Percentiles rank a stretch among this genome's conserved stretches.
These are phyloP conservation scores for Drechslerella dactyloides DNA, from an alignment of 2,329 filamentous ascomycete species.

Conservation along the genomic window DNA sequence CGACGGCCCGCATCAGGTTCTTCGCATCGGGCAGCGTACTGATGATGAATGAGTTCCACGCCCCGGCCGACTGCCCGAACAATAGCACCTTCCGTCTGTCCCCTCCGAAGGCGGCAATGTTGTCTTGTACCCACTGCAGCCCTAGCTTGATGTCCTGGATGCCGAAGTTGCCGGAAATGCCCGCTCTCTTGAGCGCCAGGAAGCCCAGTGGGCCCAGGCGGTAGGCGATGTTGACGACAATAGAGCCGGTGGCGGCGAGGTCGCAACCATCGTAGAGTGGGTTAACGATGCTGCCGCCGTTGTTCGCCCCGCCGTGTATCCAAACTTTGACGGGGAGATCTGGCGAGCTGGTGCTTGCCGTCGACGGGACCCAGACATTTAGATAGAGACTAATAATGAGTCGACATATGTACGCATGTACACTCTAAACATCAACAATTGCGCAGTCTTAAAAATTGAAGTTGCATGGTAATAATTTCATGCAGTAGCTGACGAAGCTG, in stretches of 20 bases:
- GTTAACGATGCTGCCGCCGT: constrained; percentile 30
- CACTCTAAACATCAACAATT: too few species aligned
- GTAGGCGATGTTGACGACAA: constrained; percentile 58
- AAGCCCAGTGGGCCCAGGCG: constrained; percentile 70
- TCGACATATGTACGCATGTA: too few species aligned
- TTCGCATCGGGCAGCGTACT: constrained; percentile 25
- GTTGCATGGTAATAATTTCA: too few species aligned
- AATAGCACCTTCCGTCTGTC: constrained; percentile 67
- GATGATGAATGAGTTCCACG: constrained; percentile 51
- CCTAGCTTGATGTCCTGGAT: constrained; percentile 69
- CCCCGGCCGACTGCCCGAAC: constrained; percentile 69
- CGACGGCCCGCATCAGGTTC: constrained; percentile 24
- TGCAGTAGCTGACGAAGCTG: too few species aligned
- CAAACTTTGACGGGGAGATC: constrained; percentile 38
- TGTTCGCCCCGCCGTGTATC: constrained; percentile 33
- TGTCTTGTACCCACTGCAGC: constrained; percentile 67
- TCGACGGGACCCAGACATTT: constrained; percentile 31
- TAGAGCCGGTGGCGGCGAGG: constrained; percentile 15
- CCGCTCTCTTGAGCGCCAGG: constrained; percentile 63
- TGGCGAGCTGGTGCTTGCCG: background rate
- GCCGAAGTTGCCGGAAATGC: constrained; percentile 68
- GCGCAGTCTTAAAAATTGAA: too few species aligned
- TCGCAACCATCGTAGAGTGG: constrained; percentile 31
- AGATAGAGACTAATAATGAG: constrained; percentile 31
- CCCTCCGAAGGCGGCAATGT: constrained; percentile 68